Conservation (phyloP, 331 rosid species). For the Saraca asoca region DNA sequence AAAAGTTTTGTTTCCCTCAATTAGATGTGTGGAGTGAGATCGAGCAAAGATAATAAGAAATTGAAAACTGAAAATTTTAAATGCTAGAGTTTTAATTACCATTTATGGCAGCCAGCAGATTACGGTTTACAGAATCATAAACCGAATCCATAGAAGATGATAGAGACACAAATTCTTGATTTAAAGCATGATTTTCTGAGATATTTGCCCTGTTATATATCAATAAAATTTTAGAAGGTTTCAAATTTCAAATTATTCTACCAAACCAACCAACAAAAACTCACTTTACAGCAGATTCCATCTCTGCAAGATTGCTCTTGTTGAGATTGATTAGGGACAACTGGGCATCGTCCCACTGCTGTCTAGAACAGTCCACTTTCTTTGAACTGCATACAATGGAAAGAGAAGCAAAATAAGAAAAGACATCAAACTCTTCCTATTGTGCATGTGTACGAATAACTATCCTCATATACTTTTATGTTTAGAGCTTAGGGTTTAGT, state of each 20-base stretch:
- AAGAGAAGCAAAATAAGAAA: background rate
- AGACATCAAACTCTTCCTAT: background rate
- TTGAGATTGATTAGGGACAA: slow-evolving; percentile 49
- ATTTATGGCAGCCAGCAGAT: slow-evolving; percentile 51
- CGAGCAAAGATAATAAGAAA: background rate
- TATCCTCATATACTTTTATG: background rate
- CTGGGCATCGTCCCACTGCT: slow-evolving; percentile 69
- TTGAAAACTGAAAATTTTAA: background rate
- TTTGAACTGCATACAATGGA: slow-evolving; percentile 61
- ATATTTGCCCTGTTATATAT: slow-evolving; percentile 55
- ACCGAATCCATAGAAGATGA: slow-evolving; percentile 54
- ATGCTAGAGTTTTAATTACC: slow-evolving; percentile 50
- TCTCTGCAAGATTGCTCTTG: slow-evolving; percentile 49
- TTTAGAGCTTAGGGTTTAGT: too few species aligned
- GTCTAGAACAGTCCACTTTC: slow-evolving; percentile 49
- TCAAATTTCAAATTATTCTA: background rate
- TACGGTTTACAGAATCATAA: slow-evolving; percentile 46
- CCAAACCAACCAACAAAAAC: slow-evolving; percentile 31
- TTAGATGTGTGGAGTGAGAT: slow-evolving; percentile 10
- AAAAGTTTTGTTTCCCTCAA: background rate
- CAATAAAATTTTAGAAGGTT: slow-evolving; percentile 14
- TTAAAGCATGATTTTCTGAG: slow-evolving; percentile 46
- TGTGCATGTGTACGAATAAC: background rate
- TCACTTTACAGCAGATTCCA: slow-evolving; percentile 64
- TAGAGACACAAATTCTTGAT: slow-evolving; percentile 51